Conservation (phyloP, 768 basidiomycete species). For the Xerocomellus dryophilus region DNA sequence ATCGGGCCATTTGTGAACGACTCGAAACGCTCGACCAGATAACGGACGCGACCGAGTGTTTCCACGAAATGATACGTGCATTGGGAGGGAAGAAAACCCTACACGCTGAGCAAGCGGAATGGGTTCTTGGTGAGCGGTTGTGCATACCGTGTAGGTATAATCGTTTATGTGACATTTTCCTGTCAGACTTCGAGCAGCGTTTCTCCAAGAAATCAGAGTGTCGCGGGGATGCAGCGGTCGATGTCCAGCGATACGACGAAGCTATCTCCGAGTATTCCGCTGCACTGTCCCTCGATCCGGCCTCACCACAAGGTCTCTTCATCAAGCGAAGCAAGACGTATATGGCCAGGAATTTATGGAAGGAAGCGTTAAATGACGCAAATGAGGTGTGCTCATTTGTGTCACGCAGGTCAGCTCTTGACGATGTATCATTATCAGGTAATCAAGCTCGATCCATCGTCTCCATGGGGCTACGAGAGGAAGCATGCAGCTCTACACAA, state of each 20-base stretch:
- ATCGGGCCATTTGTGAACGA: conserved; percentile 2
- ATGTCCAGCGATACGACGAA: background rate
- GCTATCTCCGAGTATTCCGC: conserved; percentile 7
- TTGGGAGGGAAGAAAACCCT: background rate
- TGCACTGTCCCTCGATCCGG: background rate
- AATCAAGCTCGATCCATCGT: conserved; percentile 8
- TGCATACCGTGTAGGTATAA: background rate
- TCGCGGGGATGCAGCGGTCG: background rate
- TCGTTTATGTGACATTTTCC: background rate
- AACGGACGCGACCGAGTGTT: background rate
- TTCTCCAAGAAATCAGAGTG: background rate
- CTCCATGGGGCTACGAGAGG: conserved; percentile 8
- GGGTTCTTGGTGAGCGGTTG: background rate
- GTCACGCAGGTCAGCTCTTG: background rate
- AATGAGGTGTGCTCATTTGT: background rate
- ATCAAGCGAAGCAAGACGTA: conserved; percentile 8
- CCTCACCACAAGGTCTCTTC: background rate
- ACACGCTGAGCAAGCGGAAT: background rate
- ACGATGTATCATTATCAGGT: background rate
- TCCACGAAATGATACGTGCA: background rate
- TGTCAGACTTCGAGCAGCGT: background rate
- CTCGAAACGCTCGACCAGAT: background rate
- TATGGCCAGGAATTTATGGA: background rate
- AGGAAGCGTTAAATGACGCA: conserved; percentile 8
- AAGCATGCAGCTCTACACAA: conserved; percentile 7